Evolutionary conservation across 2,329 filamentous ascomycete genomes (phyloP).

Genomic region (Tolypocladium guangdongense): DNA sequence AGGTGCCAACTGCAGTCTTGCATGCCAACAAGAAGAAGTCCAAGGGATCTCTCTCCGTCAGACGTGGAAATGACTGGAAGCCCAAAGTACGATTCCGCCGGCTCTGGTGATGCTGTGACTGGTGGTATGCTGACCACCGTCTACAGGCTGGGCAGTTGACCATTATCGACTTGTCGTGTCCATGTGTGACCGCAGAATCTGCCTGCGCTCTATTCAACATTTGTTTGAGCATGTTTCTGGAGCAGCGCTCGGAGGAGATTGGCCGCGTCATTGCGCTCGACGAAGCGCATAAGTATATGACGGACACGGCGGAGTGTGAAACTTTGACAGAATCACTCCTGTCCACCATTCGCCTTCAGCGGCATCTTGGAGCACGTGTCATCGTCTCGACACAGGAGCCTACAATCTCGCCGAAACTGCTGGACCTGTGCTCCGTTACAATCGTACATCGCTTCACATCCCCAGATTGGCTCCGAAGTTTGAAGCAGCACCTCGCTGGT

Average conservation of each 20-base stretch:
- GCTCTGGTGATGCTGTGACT: not conserved
- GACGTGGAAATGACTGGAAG: constrained; percentile 8
- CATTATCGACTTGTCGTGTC: constrained; percentile 58
- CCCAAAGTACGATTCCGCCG: constrained; percentile 6
- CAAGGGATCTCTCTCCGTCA: not conserved
- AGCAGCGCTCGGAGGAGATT: constrained; percentile 26
- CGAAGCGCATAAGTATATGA: constrained; percentile 72
- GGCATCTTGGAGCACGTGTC: constrained; percentile 55
- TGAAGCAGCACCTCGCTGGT: constrained; percentile 33
- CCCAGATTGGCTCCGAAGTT: constrained; percentile 46
- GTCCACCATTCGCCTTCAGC: constrained; percentile 55
- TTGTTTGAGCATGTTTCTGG: constrained; percentile 54
- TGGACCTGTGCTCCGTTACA: constrained; percentile 62
- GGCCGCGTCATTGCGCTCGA: constrained; percentile 60
- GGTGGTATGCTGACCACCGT: not conserved
- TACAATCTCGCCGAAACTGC: constrained; percentile 53
- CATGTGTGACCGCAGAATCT: constrained; percentile 53
- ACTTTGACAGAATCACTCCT: constrained; percentile 53
- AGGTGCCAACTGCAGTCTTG: constrained; percentile 2
- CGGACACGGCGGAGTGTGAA: constrained; percentile 37
- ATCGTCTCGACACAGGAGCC: constrained; percentile 72
- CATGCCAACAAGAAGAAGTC: not conserved
- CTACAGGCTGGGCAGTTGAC: constrained; percentile 21
- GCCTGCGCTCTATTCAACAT: constrained; percentile 67
- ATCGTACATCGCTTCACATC: constrained; percentile 63